Evolutionary conservation across 768 basidiomycete genomes (phyloP).

Genomic region (Tylopilus subfusipes): DNA sequence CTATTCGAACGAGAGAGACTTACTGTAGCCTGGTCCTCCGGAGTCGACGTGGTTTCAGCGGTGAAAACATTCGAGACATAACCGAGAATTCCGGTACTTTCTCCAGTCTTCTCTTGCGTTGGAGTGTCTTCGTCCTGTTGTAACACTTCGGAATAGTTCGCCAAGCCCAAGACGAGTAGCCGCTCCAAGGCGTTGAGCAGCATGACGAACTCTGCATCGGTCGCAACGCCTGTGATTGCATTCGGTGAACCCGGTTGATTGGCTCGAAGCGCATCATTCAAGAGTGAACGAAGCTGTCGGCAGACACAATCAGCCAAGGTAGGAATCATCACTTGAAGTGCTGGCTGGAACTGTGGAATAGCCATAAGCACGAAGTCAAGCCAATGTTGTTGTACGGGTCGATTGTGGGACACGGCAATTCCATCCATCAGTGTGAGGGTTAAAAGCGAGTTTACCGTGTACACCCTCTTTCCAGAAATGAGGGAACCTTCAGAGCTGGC

Average conservation of each 20-base stretch:
- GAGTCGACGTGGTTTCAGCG: conserved; percentile 51
- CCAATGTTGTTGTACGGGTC: conserved; percentile 90
- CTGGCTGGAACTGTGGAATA: conserved; percentile 76
- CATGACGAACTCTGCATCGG: conserved; percentile 82
- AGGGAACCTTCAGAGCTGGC: conserved; percentile 33
- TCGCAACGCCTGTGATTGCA: conserved; percentile 49
- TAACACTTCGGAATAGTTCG: conserved; percentile 48
- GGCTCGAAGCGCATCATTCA: conserved; percentile 53
- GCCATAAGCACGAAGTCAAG: conserved; percentile 94
- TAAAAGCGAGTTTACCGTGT: conserved; percentile 66
- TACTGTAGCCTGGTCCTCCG: conserved; percentile 59
- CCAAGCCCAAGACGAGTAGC: conserved; percentile 68
- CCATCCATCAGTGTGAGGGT: conserved; percentile 81
- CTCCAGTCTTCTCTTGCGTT: conserved; percentile 50
- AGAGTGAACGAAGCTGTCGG: conserved; percentile 55
- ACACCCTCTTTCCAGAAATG: conserved; percentile 31
- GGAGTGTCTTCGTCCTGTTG: conserved; percentile 55
- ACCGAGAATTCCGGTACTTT: conserved; percentile 71
- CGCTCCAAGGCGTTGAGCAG: conserved; percentile 82
- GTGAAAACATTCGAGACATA: conserved; percentile 92
- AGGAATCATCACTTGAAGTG: conserved; percentile 59
- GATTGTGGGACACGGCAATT: conserved; percentile 63
- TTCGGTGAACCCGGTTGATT: conserved; percentile 36
- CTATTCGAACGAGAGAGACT: conserved; percentile 22
- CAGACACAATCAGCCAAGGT: conserved; percentile 81